phyloP scores from a whole-genome alignment of 495 filamentous ascomycete species.

The Aspergillus sclerotioniger region DNA sequence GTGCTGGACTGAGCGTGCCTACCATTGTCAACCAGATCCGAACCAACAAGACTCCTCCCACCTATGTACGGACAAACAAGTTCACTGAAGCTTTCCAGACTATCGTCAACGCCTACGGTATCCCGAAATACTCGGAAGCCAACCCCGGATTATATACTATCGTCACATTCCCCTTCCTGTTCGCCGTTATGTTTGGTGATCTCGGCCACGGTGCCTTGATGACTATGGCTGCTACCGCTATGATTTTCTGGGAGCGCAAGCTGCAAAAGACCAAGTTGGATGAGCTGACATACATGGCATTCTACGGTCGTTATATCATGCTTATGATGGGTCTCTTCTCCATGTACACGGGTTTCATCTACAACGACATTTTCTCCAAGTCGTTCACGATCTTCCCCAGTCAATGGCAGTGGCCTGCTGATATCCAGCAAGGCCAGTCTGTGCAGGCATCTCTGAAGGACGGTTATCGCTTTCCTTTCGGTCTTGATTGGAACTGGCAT shows the following conservation, averaged over 20 bases:
- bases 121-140: slow-evolving; percentile 93
- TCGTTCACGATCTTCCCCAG: slow-evolving; percentile 82
- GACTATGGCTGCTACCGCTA: slow-evolving; percentile 71
- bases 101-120: slow-evolving; percentile 97
- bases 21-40: slow-evolving; percentile 97
- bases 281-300: slow-evolving; percentile 95
- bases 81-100: slow-evolving; percentile 98
- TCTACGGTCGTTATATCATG: slow-evolving; percentile 98
- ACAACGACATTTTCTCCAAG: slow-evolving; percentile 97
- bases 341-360: slow-evolving; percentile 94
- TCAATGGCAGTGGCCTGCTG: slow-evolving; percentile 80
- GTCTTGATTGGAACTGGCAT: slow-evolving; percentile 96
- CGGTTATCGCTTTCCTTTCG: slow-evolving; percentile 87
- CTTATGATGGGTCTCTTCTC: slow-evolving; percentile 97
- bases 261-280: slow-evolving; percentile 82
- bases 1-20: slow-evolving; percentile 88
- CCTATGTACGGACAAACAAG: slow-evolving; percentile 94
- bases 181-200: slow-evolving; percentile 99
- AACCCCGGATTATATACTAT: slow-evolving; percentile 95
- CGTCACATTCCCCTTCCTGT: slow-evolving; percentile 96
- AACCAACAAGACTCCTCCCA: slow-evolving; percentile 95
- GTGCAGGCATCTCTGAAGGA: slow-evolving; percentile 64
- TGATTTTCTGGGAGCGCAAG: slow-evolving; percentile 94
- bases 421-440: slow-evolving; percentile 57
- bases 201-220: slow-evolving; percentile 89